These are phyloP conservation scores for Paramarasmius palmivorus DNA, from an alignment of 1,284 basidiomycete genomes.

Conservation along the genomic window DNA sequence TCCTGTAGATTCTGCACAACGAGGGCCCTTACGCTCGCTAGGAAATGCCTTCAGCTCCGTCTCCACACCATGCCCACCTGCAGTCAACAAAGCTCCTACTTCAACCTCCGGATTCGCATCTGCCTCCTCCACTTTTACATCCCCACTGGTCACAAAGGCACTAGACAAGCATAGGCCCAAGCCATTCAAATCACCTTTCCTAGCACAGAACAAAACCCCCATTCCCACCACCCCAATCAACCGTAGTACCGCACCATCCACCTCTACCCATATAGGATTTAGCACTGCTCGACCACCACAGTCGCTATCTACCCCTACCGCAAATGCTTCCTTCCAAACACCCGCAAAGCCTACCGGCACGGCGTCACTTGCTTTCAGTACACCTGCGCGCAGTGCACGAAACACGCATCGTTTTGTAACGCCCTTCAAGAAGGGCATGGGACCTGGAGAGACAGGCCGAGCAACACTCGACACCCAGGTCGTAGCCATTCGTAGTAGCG, in stretches of 20 bases:
- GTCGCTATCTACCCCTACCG: slow-evolving; percentile 20
- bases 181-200: slow-evolving; percentile 61
- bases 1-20: background rate
- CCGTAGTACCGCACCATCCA: slow-evolving; percentile 17
- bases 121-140: slow-evolving; percentile 19
- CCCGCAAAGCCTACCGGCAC: slow-evolving; percentile 18
- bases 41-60: background rate
- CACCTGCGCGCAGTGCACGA: slow-evolving; percentile 18
- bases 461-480: slow-evolving; percentile 26
- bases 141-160: slow-evolving; percentile 17
- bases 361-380: slow-evolving; percentile 19
- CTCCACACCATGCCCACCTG: background rate
- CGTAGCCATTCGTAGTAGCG: slow-evolving; percentile 5
- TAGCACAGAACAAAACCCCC: slow-evolving; percentile 17
- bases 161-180: slow-evolving; percentile 35
- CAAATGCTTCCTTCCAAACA: slow-evolving; percentile 14
- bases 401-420: slow-evolving; percentile 56
- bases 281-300: slow-evolving; percentile 21
- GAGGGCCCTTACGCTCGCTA: background rate
- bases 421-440: slow-evolving; percentile 67
- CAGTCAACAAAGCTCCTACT: slow-evolving; percentile 33
- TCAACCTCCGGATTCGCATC: slow-evolving; percentile 31
- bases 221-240: slow-evolving; percentile 33
- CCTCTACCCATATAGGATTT: slow-evolving; percentile 11
- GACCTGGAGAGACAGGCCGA: slow-evolving; percentile 53